Evolutionary conservation across 148 eudicot genomes (phyloP).

Genomic region (Limonium bicolor): DNA sequence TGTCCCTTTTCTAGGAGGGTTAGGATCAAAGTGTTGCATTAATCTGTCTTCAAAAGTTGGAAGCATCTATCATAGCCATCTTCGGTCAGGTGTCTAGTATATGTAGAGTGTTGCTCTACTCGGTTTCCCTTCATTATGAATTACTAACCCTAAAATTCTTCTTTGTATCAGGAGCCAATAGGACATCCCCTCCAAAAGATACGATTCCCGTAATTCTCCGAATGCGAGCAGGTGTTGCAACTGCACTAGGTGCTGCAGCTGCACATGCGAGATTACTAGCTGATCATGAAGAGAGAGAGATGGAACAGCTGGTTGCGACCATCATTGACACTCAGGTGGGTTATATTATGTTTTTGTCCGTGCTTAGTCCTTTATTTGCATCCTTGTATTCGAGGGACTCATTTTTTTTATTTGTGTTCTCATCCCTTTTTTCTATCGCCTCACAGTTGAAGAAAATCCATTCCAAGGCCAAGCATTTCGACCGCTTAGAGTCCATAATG

Average conservation of each 20-base stretch:
- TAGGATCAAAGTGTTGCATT: too few species aligned
- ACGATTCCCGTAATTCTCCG: constrained; percentile 45
- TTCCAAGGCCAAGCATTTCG: constrained; percentile 42
- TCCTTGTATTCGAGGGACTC: not conserved
- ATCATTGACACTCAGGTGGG: constrained; percentile 67
- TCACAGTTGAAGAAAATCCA: constrained; percentile 68
- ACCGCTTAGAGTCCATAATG: constrained; percentile 56
- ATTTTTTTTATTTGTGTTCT: not conserved
- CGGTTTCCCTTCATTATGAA: not conserved
- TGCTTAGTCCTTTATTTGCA: not conserved
- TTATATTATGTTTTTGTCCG: not conserved
- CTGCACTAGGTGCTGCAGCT: constrained; percentile 92
- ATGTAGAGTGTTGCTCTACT: too few species aligned
- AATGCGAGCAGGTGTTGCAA: constrained; percentile 74
- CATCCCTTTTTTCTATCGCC: not conserved
- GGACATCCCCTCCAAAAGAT: constrained; percentile 17
- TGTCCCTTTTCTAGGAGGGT: too few species aligned
- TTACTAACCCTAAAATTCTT: not conserved
- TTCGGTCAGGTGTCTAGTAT: too few species aligned
- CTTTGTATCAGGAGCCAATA: constrained; percentile 32
- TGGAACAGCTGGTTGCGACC: constrained; percentile 53
- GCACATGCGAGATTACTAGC: constrained; percentile 88
- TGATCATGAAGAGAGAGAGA: constrained; percentile 80
- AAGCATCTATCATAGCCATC: too few species aligned
- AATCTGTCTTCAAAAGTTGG: too few species aligned